phyloP scores from a whole-genome alignment of 83 land plant genomes.

The Isoetes engelmannii region DNA sequence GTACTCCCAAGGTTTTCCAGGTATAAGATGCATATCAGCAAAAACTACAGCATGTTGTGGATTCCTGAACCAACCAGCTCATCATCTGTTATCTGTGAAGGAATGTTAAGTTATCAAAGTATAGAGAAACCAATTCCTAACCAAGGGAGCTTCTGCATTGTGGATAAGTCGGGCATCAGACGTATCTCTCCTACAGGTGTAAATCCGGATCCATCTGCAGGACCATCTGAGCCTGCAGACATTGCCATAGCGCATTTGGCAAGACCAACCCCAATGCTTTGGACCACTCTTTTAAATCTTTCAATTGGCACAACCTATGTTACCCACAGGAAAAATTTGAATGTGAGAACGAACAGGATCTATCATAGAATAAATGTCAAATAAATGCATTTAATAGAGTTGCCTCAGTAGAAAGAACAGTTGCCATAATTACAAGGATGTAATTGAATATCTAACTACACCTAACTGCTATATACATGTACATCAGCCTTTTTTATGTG shows the following conservation, averaged over 20 bases:
- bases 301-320: conserved; percentile 68
- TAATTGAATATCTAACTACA: neutral
- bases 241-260: conserved; percentile 70
- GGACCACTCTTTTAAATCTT: conserved; percentile 49
- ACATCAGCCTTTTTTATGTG: neutral
- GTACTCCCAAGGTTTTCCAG: conserved; percentile 82
- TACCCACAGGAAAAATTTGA: neutral
- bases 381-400: no score
- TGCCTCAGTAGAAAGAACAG: neutral
- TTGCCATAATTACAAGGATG: neutral
- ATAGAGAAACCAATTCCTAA: conserved; percentile 11
- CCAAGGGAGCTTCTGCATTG: conserved; percentile 64
- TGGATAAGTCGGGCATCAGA: conserved; percentile 74
- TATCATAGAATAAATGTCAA: no score
- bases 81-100: no score
- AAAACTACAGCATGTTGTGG: conserved; percentile 69
- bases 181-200: conserved; percentile 43
- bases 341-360: neutral
- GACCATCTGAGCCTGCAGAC: conserved; percentile 59
- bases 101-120: no score
- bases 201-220: conserved; percentile 56
- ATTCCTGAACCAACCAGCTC: conserved; percentile 27
- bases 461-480: neutral
- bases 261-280: conserved; percentile 70
- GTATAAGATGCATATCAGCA: conserved; percentile 75